Percentiles rank a stretch among this genome's conserved stretches.
phyloP scores from a whole-genome alignment of 148 eudicot genomes.

The Arbutus unedo region DNA sequence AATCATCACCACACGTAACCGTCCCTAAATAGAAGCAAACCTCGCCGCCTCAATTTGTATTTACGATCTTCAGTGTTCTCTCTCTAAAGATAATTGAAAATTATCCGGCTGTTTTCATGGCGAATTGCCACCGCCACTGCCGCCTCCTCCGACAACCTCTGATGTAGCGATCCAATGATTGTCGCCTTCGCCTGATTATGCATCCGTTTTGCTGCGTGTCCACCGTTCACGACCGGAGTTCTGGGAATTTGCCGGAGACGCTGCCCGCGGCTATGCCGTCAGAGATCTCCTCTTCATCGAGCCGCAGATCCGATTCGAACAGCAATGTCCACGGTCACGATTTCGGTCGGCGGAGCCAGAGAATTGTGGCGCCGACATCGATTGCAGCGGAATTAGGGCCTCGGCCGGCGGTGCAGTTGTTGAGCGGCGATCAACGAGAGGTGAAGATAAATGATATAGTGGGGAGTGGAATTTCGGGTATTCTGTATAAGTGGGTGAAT shows the following conservation, averaged over 20 bases:
- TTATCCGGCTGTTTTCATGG: conserved; percentile 14
- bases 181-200: conserved; percentile 29
- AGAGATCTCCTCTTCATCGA: neutral
- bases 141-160: neutral
- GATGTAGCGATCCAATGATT: neutral
- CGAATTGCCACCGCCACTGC: neutral
- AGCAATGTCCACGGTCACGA: conserved; percentile 9
- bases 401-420: conserved; percentile 4
- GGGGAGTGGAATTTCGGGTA: conserved; percentile 64
- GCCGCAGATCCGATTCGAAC: conserved; percentile 11
- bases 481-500: conserved; percentile 83
- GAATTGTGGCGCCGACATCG: neutral
- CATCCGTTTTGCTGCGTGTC: conserved; percentile 65
- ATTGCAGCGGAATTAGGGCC: neutral
- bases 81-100: conserved; percentile 8
- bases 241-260: neutral
- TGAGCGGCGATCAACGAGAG: conserved; percentile 35
- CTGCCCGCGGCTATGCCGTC: neutral
- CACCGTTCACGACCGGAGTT: conserved; percentile 30
- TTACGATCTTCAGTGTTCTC: neutral
- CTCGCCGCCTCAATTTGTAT: neutral
- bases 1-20: neutral
- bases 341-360: conserved; percentile 5
- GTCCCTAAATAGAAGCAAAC: conserved; percentile 1
- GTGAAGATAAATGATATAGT: conserved; percentile 61